Evolutionary conservation across 2,329 filamentous ascomycete genomes (phyloP), one percentile per base, ranked within the genome.

Genomic region (Colletotrichum tropicicola): DNA sequence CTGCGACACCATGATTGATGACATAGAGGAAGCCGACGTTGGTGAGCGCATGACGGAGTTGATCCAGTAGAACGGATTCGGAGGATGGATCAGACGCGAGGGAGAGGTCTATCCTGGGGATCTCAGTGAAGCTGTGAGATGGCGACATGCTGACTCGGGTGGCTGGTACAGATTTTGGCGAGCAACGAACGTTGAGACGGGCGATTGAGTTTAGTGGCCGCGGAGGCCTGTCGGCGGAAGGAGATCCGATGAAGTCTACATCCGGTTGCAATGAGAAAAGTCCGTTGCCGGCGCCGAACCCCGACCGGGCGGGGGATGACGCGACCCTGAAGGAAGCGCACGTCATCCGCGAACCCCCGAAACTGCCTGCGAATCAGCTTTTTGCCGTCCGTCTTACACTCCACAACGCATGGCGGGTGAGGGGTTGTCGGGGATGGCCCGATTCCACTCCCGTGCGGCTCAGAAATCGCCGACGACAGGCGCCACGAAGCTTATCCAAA

Each of bases 11-110:
- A 68, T 87, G 85, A 61, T 85, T 83, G 15, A 75, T 73, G 35
- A 87, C 71, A 67, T 87, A 87, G 4, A 87, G 76, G 64, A 87
- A 87, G 17, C 85, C 85, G 30, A 86, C 75, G 15, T 84, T 74
- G 43, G 82, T 80, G 6, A 87, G 73, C 6, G 84, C 83, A 43
- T 79, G 72, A 21, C 77, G 82, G 15, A 87, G 78, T 37, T 80
- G 72, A 7, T 66, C 23, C 1, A 87, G 78, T 0, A 86, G 73
- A 2, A 62, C 15, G 0, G 74, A 73, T 21, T 76, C 77, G 0
- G 75, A 73, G 1, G 65, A 52, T 3, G 78, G 72, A 48, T 79
- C 70, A n/a, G 73, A 53, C 32, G 79, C 78, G 25, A 78, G 74
- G 6, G 82, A 81, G 30, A 87, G 77, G 68, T 87, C 80, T 52